Evolutionary conservation across 148 eudicot genomes (phyloP).

Genomic region (Rhododendron vialii): DNA sequence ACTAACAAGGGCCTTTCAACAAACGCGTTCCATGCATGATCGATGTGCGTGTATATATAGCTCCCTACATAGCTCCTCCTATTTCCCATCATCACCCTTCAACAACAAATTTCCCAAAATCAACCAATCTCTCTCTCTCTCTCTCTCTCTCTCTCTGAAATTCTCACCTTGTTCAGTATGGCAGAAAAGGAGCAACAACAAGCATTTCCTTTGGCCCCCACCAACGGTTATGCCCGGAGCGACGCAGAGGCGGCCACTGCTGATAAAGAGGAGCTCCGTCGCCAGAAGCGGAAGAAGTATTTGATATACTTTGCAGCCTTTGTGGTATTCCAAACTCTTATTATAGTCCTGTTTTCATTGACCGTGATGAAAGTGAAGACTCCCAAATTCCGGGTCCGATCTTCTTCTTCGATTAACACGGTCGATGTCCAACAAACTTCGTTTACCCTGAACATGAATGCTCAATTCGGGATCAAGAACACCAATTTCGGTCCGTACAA

Average conservation of each 20-base stretch:
- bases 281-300: background rate
- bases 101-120: no score
- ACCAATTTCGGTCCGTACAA: constrained; percentile 4
- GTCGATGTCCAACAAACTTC: background rate
- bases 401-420: background rate
- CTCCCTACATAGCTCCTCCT: background rate
- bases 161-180: no score
- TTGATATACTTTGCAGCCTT: background rate
- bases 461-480: constrained; percentile 16
- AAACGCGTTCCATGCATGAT: no score
- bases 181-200: no score
- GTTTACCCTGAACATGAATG: constrained; percentile 9
- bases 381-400: background rate
- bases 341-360: background rate
- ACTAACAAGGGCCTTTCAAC: background rate
- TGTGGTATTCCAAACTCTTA: background rate
- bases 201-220: background rate
- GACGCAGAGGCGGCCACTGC: background rate
- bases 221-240: background rate
- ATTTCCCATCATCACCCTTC: no score
- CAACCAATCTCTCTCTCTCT: background rate
- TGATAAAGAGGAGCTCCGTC: background rate
- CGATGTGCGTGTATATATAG: background rate
- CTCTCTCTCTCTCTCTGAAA: background rate
- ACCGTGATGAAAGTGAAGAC: constrained; percentile 3